phyloP scores from a whole-genome alignment of 176 grass and related monocot species.

The Carex cristatella region DNA sequence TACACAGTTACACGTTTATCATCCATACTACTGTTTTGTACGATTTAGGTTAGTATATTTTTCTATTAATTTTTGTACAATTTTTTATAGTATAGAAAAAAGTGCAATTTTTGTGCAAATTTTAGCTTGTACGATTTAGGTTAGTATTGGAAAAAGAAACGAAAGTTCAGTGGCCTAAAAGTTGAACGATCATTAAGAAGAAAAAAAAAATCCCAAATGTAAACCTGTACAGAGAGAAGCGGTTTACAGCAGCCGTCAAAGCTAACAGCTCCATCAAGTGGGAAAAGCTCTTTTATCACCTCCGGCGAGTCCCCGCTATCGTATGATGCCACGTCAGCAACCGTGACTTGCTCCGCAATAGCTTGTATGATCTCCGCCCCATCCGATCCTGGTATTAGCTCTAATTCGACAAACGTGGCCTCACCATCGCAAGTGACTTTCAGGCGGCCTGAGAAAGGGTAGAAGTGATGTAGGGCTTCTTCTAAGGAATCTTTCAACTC shows the following conservation, averaged over 20 bases:
- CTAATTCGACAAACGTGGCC: slow-evolving; percentile 6
- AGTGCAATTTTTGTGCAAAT: too few species aligned
- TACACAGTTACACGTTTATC: too few species aligned
- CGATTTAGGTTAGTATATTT: too few species aligned
- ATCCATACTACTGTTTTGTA: too few species aligned
- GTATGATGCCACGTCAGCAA: slow-evolving; percentile 27
- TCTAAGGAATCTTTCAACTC: slow-evolving; percentile 38
- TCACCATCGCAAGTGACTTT: slow-evolving; percentile 7
- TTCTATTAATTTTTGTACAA: too few species aligned
- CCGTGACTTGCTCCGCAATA: slow-evolving; percentile 14
- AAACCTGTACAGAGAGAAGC: slow-evolving; percentile 33
- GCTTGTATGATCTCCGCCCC: slow-evolving; percentile 47
- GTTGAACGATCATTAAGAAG: too few species aligned
- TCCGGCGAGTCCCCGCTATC: slow-evolving; percentile 19
- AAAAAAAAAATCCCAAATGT: too few species aligned
- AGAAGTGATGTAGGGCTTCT: slow-evolving; percentile 32
- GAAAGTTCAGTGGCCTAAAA: too few species aligned
- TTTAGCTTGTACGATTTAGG: too few species aligned
- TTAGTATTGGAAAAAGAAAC: too few species aligned
- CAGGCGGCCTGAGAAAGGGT: slow-evolving; percentile 54
- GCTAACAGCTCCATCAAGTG: slow-evolving; percentile 29
- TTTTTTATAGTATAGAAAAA: too few species aligned
- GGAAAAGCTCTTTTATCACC: slow-evolving; percentile 31
- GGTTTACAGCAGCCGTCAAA: slow-evolving; percentile 39
- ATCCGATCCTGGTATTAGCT: slow-evolving; percentile 33